These are phyloP conservation scores for Conidiobolus incongruus DNA, from an alignment of 371 early-diverging fungal species.

Conservation along the genomic window DNA sequence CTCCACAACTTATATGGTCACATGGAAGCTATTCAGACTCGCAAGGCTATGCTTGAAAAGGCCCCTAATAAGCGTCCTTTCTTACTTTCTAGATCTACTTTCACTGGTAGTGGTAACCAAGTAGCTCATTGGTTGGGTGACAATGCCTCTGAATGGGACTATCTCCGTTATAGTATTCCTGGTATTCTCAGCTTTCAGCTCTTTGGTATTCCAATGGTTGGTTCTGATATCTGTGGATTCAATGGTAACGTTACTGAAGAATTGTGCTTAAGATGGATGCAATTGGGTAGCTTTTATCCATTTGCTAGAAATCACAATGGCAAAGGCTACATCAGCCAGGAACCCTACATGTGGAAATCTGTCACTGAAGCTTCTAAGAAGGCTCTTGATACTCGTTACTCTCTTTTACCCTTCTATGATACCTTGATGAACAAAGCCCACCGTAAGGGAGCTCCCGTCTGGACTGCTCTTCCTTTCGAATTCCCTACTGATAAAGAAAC, in stretches of 20 bases:
- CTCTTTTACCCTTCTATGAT: slow-evolving; percentile 36
- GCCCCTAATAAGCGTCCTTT: slow-evolving; percentile 33
- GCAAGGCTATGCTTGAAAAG: slow-evolving; percentile 12
- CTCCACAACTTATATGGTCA: slow-evolving; percentile 41
- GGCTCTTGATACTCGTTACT: slow-evolving; percentile 26
- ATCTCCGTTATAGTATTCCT: slow-evolving; percentile 22
- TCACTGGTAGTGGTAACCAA: slow-evolving; percentile 33
- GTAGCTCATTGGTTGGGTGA: slow-evolving; percentile 49
- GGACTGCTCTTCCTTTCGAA: slow-evolving; percentile 27
- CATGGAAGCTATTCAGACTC: slow-evolving; percentile 22
- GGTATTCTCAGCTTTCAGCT: slow-evolving; percentile 32
- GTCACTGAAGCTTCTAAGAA: slow-evolving; percentile 19
- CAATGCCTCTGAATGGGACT: slow-evolving; percentile 26
- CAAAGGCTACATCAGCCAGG: slow-evolving; percentile 18
- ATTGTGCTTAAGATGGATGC: slow-evolving; percentile 40
- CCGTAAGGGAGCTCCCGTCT: slow-evolving; percentile 17
- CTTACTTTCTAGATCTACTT: slow-evolving; percentile 42
- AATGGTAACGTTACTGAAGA: slow-evolving; percentile 23
- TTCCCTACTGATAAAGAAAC: slow-evolving; percentile 17
- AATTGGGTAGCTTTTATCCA: slow-evolving; percentile 52
- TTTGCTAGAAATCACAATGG: slow-evolving; percentile 40
- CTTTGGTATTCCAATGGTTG: slow-evolving; percentile 38
- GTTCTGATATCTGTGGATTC: slow-evolving; percentile 47
- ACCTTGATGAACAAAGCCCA: slow-evolving; percentile 24
- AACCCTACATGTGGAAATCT: slow-evolving; percentile 24